Evolutionary conservation across 768 basidiomycete species (phyloP).

Genomic region (Lentinus tigrinus): DNA sequence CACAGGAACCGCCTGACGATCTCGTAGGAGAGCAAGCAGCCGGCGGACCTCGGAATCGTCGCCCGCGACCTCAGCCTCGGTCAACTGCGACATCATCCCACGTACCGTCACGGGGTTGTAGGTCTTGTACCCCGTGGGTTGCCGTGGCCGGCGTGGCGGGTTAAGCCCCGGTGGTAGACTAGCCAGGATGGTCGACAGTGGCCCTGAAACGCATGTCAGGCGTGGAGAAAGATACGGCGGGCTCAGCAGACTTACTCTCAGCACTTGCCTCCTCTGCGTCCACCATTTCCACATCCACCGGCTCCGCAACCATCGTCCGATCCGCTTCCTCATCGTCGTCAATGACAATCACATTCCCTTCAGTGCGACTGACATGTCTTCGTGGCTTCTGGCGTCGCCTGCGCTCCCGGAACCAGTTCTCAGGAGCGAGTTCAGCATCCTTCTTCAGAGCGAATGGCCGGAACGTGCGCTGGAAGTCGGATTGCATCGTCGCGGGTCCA

Average conservation of each 20-base stretch:
- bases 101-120: constrained; percentile 40
- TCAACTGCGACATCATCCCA: constrained; percentile 58
- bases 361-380: constrained; percentile 20
- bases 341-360: constrained; percentile 57
- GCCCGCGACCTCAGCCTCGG: constrained; percentile 75
- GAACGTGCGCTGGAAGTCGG: constrained; percentile 76
- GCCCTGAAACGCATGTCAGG: constrained; percentile 14
- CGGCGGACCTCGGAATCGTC: constrained; percentile 67
- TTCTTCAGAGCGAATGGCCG: constrained; percentile 80
- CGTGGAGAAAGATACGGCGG: not conserved
- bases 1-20: constrained; percentile 62
- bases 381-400: constrained; percentile 20
- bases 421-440: constrained; percentile 66
- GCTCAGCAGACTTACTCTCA: constrained; percentile 36
- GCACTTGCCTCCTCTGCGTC: constrained; percentile 33
- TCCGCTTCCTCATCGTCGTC: constrained; percentile 40
- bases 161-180: constrained; percentile 16
- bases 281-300: constrained; percentile 25
- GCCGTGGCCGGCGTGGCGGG: constrained; percentile 31
- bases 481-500: constrained; percentile 37
- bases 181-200: constrained; percentile 19
- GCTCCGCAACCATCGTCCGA: constrained; percentile 2
- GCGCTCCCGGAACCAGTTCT: constrained; percentile 61
- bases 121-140: constrained; percentile 26
- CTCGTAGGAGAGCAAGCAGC: constrained; percentile 58